Base-by-base conservation (phyloP, 441 rosid species). In the Lepidium campestre region DNA sequence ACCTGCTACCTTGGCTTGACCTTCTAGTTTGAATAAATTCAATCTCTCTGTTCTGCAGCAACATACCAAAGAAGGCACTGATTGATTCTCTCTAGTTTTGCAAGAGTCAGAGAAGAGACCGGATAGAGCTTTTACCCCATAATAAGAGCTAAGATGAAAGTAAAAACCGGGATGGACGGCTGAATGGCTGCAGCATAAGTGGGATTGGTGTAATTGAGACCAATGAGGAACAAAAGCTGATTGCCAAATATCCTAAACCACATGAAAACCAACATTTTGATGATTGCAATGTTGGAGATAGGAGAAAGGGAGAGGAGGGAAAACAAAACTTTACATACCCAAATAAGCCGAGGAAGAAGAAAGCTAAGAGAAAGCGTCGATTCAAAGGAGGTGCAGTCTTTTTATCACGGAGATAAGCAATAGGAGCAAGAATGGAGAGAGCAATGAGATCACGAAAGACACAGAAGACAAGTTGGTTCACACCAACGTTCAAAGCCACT, bases 111-210 rank as follows among this genome's bases (percentile, higher is more conserved):
- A 67, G 31, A 50, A 37, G 23, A 44, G 36, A 54, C 9, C 4
- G 3, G 9, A 67, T 72, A 1, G 15, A 45, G 40, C 36, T 8
- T 23, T 76, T 75, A 95, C 99, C 99, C 95, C 95, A 90, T 88
- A 67, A 86, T 70, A 48, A 90, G 90, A 64, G 98, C 97, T 57
- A 95, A 74, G 64, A 95, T 71, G 78, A 92, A 92, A 40, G 99
- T 95, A 71, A 95, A 90, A 66, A 95, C 98, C 6, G 99, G 99
- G 60, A 95, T 95, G 0, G 99, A 77, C 11, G 98, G 99, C 62
- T 95, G 99, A 75, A 80, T 88, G 12, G 97, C 98, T 63, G 99
- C 98, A 69, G 99, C 99, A 75, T 90, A 90, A 44, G 98, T 90
- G 22, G 99, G 98, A 85, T 86, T 95, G 46, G 98, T 92, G 83